A percentile compares a stretch with the other conserved stretches of the same genome.
phyloP scores from a whole-genome alignment of 805 yeast genomes.

The Limtongia smithiae region DNA sequence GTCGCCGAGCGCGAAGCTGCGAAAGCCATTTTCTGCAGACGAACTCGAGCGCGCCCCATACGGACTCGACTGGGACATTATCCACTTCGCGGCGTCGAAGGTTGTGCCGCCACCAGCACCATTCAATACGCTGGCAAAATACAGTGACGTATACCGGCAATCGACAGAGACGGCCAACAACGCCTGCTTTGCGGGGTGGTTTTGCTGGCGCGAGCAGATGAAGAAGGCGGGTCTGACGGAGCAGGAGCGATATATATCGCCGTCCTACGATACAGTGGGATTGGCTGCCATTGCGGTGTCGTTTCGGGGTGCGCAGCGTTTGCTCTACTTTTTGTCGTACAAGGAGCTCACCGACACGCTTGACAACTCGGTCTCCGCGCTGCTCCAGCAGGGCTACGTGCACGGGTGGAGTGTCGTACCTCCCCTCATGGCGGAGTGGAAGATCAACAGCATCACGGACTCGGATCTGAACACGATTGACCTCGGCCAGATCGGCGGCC shows the following conservation, averaged over 20 bases:
- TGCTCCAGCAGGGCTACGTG: slow-evolving; percentile 5
- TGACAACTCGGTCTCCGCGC: slow-evolving; percentile 9
- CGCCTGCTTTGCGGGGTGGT: slow-evolving; percentile 8
- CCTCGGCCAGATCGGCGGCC: too few relatives aligned
- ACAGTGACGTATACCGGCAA: slow-evolving; percentile 3
- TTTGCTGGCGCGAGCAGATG: slow-evolving; percentile 8
- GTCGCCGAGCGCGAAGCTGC: not conserved
- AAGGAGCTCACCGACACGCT: slow-evolving; percentile 15
- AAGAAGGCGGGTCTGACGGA: not conserved
- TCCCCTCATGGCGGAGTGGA: slow-evolving; percentile 16
- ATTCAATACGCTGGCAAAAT: not conserved
- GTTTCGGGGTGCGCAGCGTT: slow-evolving; percentile 20
- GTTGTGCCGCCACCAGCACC: slow-evolving; percentile 1
- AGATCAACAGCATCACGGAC: slow-evolving; percentile 6
- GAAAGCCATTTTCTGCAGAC: not conserved
- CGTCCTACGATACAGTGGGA: slow-evolving; percentile 10
- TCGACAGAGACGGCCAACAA: not conserved
- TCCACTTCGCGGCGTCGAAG: slow-evolving; percentile 3
- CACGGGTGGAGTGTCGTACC: slow-evolving; percentile 13
- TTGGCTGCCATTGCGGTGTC: slow-evolving; percentile 11
- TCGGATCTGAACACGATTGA: slow-evolving; percentile 4
- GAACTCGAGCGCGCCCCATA: slow-evolving; percentile 5
- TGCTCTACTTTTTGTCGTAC: slow-evolving; percentile 12
- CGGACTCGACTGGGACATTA: slow-evolving; percentile 8
- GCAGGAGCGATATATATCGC: slow-evolving; percentile 3